Conservation (phyloP, 2,329 filamentous ascomycete genomes). For the Cladorrhinum sp. region DNA sequence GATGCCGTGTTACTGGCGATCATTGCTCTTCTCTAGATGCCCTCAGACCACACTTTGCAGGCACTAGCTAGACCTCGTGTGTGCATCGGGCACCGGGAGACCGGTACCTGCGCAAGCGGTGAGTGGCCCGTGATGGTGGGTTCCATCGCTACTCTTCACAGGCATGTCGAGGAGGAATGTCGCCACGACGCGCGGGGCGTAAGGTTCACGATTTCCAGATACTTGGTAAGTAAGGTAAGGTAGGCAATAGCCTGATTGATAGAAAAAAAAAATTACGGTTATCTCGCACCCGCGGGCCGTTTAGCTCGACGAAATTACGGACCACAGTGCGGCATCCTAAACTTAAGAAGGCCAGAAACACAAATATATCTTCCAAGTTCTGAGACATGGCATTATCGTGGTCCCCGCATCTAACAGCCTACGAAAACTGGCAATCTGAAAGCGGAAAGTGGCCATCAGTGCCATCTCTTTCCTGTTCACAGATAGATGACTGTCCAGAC, state of each 20-base stretch:
- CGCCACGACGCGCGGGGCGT: neutral
- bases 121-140: neutral
- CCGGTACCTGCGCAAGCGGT: conserved; percentile 13
- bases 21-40: neutral
- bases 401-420: neutral
- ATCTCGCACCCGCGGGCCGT: neutral
- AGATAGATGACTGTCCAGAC: neutral
- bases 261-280: neutral
- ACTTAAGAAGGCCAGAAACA: neutral
- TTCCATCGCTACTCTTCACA: neutral
- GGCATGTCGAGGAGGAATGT: neutral
- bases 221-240: too few species aligned
- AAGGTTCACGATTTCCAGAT: neutral
- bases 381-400: neutral
- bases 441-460: neutral
- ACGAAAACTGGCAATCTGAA: neutral
- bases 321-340: neutral
- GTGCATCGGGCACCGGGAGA: neutral
- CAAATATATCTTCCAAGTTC: neutral
- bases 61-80: neutral
- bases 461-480: neutral
- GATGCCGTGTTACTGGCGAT: conserved; percentile 7
- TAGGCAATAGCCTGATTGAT: neutral
- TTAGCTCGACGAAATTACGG: neutral
- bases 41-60: neutral